These are phyloP conservation scores for Posidonia oceanica DNA, from an alignment of 116 monocot genomes.

Conservation along the genomic window DNA sequence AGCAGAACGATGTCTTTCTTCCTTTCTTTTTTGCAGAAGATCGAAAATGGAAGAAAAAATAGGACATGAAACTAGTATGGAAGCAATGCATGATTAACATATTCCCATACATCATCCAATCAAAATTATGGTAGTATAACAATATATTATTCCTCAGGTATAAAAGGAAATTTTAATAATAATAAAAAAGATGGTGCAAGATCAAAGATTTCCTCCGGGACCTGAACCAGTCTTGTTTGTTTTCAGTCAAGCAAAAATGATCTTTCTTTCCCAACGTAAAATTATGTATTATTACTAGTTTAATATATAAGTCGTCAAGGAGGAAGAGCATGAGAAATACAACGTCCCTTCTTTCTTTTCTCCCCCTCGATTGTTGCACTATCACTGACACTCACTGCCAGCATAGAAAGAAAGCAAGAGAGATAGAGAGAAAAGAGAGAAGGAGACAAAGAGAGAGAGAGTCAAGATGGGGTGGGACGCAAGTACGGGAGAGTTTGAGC, in stretches of 20 bases:
- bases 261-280: constrained; percentile 12
- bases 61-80: too few species aligned
- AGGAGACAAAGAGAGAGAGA: background rate
- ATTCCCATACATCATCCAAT: too few species aligned
- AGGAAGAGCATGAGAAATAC: background rate
- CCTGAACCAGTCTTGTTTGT: background rate
- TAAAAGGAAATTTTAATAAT: background rate
- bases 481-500: too few species aligned
- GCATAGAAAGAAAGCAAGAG: too few species aligned
- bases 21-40: too few species aligned
- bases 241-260: background rate
- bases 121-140: too few species aligned
- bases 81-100: too few species aligned
- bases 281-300: background rate
- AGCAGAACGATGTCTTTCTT: too few species aligned
- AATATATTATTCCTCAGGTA: background rate
- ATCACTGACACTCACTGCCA: constrained; percentile 8
- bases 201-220: background rate
- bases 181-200: background rate
- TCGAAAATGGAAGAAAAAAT: too few species aligned
- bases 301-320: background rate
- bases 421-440: background rate
- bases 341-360: constrained; percentile 8
- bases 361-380: constrained; percentile 6
- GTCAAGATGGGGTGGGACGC: background rate